phyloP scores from a whole-genome alignment of 768 basidiomycete genomes.

The Phallus indusiatus region DNA sequence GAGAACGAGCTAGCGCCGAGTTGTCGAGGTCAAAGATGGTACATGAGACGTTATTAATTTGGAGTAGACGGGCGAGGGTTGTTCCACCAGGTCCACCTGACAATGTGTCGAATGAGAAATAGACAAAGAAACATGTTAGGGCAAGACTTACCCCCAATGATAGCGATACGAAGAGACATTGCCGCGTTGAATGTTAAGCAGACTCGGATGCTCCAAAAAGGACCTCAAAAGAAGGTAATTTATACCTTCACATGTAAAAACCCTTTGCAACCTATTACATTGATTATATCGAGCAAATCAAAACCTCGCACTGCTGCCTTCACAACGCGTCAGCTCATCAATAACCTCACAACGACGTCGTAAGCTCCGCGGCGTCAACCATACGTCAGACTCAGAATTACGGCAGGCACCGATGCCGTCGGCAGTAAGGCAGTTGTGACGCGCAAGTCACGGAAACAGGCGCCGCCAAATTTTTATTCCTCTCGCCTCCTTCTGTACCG shows the following conservation, averaged over 20 bases:
- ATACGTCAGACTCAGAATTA: too few species aligned
- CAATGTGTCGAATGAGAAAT: constrained; percentile 7
- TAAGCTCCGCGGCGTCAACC: too few species aligned
- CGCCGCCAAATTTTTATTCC: not conserved
- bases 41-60: constrained; percentile 12
- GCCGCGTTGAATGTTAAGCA: not conserved
- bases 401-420: too few species aligned
- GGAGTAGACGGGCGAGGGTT: constrained; percentile 19
- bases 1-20: constrained; percentile 9
- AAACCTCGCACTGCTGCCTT: too few species aligned
- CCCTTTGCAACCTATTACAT: too few species aligned
- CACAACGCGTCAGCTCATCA: too few species aligned
- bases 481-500: not conserved
- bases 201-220: not conserved
- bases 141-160: not conserved
- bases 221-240: not conserved
- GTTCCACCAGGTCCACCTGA: constrained; percentile 22
- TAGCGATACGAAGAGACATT: not conserved
- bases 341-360: too few species aligned
- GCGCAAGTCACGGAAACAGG: not conserved
- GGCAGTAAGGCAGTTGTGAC: too few species aligned
- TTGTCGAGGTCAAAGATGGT: constrained; percentile 19
- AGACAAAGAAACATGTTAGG: not conserved
- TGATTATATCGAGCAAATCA: too few species aligned
- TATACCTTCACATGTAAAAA: not conserved